Base-by-base conservation (phyloP, 2,329 filamentous ascomycete genomes). In the Monosporascus sp. region DNA sequence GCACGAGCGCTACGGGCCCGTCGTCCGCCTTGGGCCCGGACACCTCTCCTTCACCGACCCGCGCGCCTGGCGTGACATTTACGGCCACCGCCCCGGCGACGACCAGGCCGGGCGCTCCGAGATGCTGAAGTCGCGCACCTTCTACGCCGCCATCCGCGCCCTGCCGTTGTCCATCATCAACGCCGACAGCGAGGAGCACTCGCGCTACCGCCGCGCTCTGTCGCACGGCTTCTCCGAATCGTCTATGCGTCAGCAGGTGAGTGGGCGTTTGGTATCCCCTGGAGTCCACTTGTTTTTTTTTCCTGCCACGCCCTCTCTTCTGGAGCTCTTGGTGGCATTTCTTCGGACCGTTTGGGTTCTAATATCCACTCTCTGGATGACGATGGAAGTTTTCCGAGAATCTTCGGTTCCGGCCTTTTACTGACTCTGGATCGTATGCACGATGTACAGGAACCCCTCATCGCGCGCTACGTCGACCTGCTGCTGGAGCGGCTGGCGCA, bases 381-480 rank as follows among this genome's bases (percentile, higher is more conserved):
- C 28, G 28, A 11, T 31, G 28, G 28, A 11, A 31, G 8, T 9
- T 31, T 31, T 14, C 28, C 28, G 9, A 5, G 28, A 5, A 5
- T 31, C 8, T 14, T 11, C 8, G 28, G 8, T 3, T 5, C 28
- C 28, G 9, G 8, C 9, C 9, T 3, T 31, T 5, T 14, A 8
- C 28, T 31, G 28, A 31, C 9, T 3, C 28, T 3, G 3, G 28
- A 8, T 31, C 8, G 28, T 14, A 9, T 14, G 11, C 14, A 3
- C 5, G 9, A 8, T 14, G 8, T 31, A 14, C 8, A 31, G 49
- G 65, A 66, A 54, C 56, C 65, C 3, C 55, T 63, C 51, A 65
- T 78, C 52, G 59, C 65, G 49, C 65, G 63, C 2, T 74, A 76
- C 56, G 67, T 74, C n/a, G 65, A 73, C 53, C 58, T 74, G 43